Evolutionary conservation across 1,139 yeast species (phyloP), one percentile per base, ranked within the genome.

Genomic region (Debaryomycetaceae sp.): DNA sequence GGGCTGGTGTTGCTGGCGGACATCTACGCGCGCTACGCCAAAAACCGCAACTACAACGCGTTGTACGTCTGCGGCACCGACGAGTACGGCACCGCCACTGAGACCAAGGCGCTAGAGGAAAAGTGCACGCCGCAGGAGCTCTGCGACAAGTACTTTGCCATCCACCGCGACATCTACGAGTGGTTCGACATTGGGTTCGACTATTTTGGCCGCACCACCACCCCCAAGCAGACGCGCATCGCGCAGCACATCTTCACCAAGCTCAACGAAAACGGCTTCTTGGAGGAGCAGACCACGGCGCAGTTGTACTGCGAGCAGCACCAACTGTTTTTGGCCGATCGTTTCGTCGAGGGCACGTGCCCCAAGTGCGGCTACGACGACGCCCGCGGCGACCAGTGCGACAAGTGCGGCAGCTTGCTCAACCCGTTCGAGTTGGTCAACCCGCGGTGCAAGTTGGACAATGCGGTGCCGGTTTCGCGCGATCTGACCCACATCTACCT

Each of bases 361-460:
- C 98, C 98, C 39, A 82, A 82, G 58, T 91, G 99, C 67, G 74
- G 69, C 27, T 91, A 88, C 52, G 95, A 83, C 41, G 98, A 91
- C 56, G 99, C 99, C 23, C 79, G 98, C 58, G 99, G 99, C 46
- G 99, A 91, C 57, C 99, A 91, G 66, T 91, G 99, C 73, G 99
- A 91, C 58, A 83, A 82, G 49, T 91, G 99, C 69, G 99, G 98
- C 40, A 63, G 68, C 37, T 70, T 91, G 43, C 71, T 93, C 46
- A 86, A 89, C 54, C 95, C 98, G 30, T 82, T 88, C 53, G 97
- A 91, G 57, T 75, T 91, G 53, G 81, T 89, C 44, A 72, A 88
- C 40, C 98, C 99, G 35, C 83, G 95, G 49, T 91, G 98, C 75
- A 91, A 93, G 63, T 61, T 93, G 38, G 98, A 93, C 54, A 75